These are phyloP conservation scores for Aspergillus sojae DNA, from an alignment of 2,329 filamentous ascomycete species.

Conservation along the genomic window DNA sequence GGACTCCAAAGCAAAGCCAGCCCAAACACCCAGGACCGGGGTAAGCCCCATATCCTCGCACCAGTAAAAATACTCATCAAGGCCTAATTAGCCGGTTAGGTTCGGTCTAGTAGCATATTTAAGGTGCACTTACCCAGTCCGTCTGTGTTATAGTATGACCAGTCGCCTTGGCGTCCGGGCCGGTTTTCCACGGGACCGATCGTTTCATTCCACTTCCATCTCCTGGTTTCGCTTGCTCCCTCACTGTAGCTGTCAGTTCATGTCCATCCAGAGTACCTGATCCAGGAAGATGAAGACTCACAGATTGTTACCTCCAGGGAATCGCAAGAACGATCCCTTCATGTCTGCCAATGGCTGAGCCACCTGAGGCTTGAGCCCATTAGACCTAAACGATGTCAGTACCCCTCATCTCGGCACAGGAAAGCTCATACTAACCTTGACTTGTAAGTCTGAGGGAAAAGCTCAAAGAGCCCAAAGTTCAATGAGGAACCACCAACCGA, in stretches of 20 bases:
- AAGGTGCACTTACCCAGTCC: slow-evolving; percentile 51
- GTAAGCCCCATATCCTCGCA: slow-evolving; percentile 61
- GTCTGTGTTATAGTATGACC: slow-evolving; percentile 62
- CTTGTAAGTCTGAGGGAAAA: slow-evolving; percentile 24
- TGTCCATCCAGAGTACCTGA: not conserved
- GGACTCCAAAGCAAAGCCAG: slow-evolving; percentile 57
- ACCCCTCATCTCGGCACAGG: not conserved
- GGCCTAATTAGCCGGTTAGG: slow-evolving; percentile 15
- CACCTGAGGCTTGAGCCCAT: slow-evolving; percentile 60
- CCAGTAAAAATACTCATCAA: slow-evolving; percentile 63
- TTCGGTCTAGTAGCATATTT: not conserved
- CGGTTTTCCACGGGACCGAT: slow-evolving; percentile 44
- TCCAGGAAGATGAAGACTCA: slow-evolving; percentile 21
- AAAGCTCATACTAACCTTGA: slow-evolving; percentile 5
- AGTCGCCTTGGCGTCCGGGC: slow-evolving; percentile 57
- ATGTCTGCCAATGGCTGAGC: slow-evolving; percentile 56
- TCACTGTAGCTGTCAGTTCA: slow-evolving; percentile 16
- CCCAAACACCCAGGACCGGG: slow-evolving; percentile 59
- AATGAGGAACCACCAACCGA: slow-evolving; percentile 16
- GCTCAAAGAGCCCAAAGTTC: slow-evolving; percentile 23
- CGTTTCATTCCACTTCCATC: slow-evolving; percentile 45
- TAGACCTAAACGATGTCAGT: slow-evolving; percentile 35
- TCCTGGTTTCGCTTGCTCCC: slow-evolving; percentile 22
- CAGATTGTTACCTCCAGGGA: slow-evolving; percentile 67
- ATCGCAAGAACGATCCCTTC: slow-evolving; percentile 61